phyloP scores from a whole-genome alignment of 1,284 basidiomycete genomes.

The Puccinia polysora region DNA sequence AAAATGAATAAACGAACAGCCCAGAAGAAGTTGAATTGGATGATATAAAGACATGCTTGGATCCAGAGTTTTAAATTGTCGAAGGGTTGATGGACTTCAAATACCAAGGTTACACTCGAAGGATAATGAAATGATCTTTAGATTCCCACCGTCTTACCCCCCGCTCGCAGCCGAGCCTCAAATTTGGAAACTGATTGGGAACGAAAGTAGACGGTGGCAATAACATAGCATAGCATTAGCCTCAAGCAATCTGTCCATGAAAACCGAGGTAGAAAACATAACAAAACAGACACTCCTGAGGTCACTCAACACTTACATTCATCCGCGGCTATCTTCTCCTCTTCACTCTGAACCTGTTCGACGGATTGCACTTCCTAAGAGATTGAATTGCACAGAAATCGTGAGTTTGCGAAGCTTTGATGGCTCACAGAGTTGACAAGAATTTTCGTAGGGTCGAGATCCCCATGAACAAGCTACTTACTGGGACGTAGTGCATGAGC shows the following conservation, averaged over 20 bases:
- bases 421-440: background rate
- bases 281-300: too few relatives aligned
- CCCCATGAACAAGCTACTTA: background rate
- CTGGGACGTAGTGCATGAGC: slow-evolving; percentile 40
- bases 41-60: too few relatives aligned
- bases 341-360: slow-evolving; percentile 38
- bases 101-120: too few relatives aligned
- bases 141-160: slow-evolving; percentile 19
- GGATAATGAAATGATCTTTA: too few relatives aligned
- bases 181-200: slow-evolving; percentile 31
- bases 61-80: too few relatives aligned
- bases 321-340: slow-evolving; percentile 38
- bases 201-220: background rate
- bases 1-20: too few relatives aligned
- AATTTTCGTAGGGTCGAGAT: background rate
- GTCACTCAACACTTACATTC: slow-evolving; percentile 41
- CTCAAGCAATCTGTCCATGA: background rate
- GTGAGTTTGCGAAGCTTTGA: background rate
- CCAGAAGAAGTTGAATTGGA: too few relatives aligned
- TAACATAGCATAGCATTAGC: background rate
- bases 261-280: too few relatives aligned
- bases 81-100: too few relatives aligned
- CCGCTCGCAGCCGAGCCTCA: slow-evolving; percentile 32
- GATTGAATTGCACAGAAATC: background rate
- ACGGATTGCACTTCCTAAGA: slow-evolving; percentile 38